phyloP scores from a whole-genome alignment of 1,139 yeast genomes.

The Trichomonascaceae sp. region DNA sequence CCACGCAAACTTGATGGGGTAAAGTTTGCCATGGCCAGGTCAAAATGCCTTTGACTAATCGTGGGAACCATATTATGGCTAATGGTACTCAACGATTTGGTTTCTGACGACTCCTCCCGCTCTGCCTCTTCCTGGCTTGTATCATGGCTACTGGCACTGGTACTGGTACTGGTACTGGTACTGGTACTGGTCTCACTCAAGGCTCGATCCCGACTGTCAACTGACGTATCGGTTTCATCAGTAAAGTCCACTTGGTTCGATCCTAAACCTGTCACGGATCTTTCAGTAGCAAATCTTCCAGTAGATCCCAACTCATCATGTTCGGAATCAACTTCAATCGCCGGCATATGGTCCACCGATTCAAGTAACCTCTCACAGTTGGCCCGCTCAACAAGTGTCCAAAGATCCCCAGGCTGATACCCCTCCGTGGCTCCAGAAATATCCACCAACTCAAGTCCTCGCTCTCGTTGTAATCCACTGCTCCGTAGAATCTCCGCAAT shows the following conservation, averaged over 20 bases:
- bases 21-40: conserved; percentile 49
- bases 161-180: not conserved
- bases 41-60: conserved; percentile 29
- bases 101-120: not conserved
- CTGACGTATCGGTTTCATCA: not conserved
- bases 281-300: not conserved
- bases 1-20: conserved; percentile 79
- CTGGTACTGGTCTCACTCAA: not conserved
- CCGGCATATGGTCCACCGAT: conserved; percentile 8
- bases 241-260: not conserved
- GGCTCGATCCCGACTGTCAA: not conserved
- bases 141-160: not conserved
- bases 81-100: too few relatives aligned
- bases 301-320: not conserved
- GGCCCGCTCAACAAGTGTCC: conserved; percentile 59
- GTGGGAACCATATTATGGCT: too few relatives aligned
- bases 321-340: conserved; percentile 5
- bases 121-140: not conserved
- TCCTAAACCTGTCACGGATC: conserved; percentile 1
- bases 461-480: conserved; percentile 21
- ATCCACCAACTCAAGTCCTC: conserved; percentile 48
- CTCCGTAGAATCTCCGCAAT: conserved; percentile 34
- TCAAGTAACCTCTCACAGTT: conserved; percentile 35
- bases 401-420: conserved; percentile 70
- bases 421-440: conserved; percentile 77